These are phyloP conservation scores for Colletotrichum camelliae DNA, from an alignment of 2,329 filamentous ascomycete species.

Conservation along the genomic window DNA sequence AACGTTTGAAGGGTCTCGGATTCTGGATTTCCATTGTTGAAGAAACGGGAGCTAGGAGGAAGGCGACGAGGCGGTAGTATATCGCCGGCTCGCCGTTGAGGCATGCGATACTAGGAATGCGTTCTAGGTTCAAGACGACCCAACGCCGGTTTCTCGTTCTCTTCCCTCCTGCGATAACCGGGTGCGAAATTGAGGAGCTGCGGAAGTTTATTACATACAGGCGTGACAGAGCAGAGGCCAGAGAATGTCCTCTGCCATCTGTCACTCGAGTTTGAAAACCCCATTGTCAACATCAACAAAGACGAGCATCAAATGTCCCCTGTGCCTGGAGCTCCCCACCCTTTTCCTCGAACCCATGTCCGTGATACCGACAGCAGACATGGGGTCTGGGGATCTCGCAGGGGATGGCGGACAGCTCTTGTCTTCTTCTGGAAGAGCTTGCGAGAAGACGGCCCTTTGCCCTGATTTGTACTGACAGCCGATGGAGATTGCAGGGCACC, in stretches of 20 bases:
- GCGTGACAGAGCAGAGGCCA: background rate
- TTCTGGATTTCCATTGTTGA: background rate
- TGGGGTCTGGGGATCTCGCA: constrained; percentile 10
- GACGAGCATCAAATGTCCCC: background rate
- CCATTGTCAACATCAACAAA: background rate
- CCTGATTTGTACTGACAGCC: constrained; percentile 10
- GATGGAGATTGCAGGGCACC: constrained; percentile 3
- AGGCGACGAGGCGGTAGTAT: background rate
- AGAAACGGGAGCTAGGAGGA: background rate
- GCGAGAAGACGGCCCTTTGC: constrained; percentile 20
- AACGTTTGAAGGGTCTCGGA: background rate
- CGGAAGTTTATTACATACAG: background rate
- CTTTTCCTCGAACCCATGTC: background rate
- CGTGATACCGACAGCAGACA: constrained; percentile 9
- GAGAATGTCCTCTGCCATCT: background rate
- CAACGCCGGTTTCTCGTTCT: background rate
- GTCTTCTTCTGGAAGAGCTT: constrained; percentile 23
- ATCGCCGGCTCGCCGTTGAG: background rate
- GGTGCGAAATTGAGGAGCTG: background rate
- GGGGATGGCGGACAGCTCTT: constrained; percentile 9
- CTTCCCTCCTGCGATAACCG: background rate
- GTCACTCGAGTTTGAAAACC: background rate
- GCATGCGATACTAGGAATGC: background rate
- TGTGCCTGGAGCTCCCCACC: background rate
- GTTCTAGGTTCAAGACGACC: background rate